Percentiles rank a stretch among this genome's conserved stretches.
These are phyloP conservation scores for Trametes coccinea DNA, from an alignment of 768 basidiomycete genomes.

Conservation along the genomic window DNA sequence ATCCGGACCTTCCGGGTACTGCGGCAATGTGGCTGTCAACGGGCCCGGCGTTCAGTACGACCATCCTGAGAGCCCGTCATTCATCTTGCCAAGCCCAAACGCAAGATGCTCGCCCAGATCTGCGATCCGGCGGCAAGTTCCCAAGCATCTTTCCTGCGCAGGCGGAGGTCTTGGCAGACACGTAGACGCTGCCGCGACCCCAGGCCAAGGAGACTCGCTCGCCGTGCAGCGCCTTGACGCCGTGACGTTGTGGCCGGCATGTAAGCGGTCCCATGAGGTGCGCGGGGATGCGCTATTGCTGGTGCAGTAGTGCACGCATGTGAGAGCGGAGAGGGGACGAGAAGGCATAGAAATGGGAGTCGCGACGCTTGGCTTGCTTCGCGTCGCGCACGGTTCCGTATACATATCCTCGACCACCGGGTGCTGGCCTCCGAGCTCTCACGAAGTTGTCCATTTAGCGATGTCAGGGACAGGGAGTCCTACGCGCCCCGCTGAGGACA, in stretches of 20 bases:
- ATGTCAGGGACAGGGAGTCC: neutral
- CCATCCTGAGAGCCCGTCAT: neutral
- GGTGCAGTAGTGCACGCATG: too few relatives aligned
- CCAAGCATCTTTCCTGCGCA: constrained; percentile 6
- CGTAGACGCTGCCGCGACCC: constrained; percentile 2
- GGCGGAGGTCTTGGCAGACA: constrained; percentile 1
- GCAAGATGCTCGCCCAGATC: constrained; percentile 1
- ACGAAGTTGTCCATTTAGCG: constrained; percentile 2
- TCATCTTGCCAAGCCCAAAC: constrained; percentile 1
- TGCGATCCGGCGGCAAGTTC: neutral
- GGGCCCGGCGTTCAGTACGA: too few relatives aligned
- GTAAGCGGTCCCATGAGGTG: too few relatives aligned
- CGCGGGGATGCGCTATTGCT: too few relatives aligned
- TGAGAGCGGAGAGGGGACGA: too few relatives aligned
- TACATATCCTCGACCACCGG: too few relatives aligned
- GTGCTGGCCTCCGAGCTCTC: neutral
- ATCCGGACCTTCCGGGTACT: too few relatives aligned
- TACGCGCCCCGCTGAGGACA: neutral
- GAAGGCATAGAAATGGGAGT: neutral
- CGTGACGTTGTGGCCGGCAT: too few relatives aligned
- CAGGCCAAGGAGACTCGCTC: neutral
- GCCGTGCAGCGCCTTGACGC: neutral
- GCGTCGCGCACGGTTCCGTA: too few relatives aligned
- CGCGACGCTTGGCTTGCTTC: neutral
- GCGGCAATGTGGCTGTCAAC: too few relatives aligned